These are phyloP conservation scores for Chaetomium globosum DNA, from an alignment of 2,329 filamentous ascomycete species.

Conservation along the genomic window DNA sequence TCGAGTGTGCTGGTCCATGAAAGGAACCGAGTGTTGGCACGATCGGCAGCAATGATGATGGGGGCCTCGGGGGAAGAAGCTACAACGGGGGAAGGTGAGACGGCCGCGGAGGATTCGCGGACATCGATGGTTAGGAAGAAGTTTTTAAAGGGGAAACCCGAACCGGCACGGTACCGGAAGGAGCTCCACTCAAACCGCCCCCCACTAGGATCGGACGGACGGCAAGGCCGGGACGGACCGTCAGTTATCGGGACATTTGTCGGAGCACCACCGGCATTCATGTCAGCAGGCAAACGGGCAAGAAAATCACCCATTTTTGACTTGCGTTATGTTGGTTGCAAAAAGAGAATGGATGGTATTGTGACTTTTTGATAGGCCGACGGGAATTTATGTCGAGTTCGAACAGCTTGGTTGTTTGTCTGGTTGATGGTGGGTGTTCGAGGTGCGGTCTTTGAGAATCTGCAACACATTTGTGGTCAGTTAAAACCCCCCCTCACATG, in stretches of 20 bases:
- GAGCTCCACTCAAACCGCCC: background rate
- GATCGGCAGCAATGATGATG: background rate
- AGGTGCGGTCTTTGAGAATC: background rate
- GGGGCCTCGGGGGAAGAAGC: background rate
- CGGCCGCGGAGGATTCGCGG: background rate
- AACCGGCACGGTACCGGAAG: background rate
- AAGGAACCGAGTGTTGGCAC: too few species aligned
- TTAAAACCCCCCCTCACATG: background rate
- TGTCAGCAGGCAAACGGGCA: too few species aligned
- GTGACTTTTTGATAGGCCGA: background rate
- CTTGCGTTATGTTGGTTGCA: background rate
- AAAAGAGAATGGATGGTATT: background rate
- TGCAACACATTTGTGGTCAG: background rate
- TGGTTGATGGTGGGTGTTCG: background rate
- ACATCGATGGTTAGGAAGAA: too few species aligned
- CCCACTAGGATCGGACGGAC: background rate
- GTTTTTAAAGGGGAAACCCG: background rate
- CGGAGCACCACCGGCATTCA: too few species aligned
- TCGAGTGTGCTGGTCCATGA: background rate
- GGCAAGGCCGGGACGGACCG: background rate
- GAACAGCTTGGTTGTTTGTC: background rate
- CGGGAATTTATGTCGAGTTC: background rate
- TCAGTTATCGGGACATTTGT: conserved; percentile 21
- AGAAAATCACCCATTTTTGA: background rate
- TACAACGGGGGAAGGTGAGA: background rate